Base-by-base conservation (phyloP, 495 filamentous ascomycete genomes). In the Neurospora intermedia region DNA sequence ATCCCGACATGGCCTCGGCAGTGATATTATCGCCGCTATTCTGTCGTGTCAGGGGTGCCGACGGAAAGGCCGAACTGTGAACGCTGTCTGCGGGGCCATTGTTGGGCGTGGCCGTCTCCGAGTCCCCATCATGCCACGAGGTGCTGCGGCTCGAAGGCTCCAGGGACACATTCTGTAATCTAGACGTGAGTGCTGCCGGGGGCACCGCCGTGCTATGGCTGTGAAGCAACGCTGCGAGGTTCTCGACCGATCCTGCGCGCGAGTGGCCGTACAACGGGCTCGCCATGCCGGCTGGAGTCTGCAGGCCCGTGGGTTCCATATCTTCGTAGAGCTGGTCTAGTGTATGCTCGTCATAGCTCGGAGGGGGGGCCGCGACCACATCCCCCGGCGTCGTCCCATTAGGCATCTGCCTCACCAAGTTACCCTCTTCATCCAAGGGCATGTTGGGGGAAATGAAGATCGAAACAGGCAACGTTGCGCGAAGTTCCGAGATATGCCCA, bases 391-490 rank as follows among this genome's bases (percentile, higher is more conserved):
- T 74, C 20, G 82, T 76, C 16, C 81, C 80, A 69, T 82, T 78
- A 7, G 86, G 85, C 1, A 84, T 81, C 72, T 88, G 85, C 69
- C 87, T 83, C 18, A 89, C 84, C 20, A 93, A 84, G 74, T 90
- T 90, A 71, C 94, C 93, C 74, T 94, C 87, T 23, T 95, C 92
- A 75, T 93, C 91, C 43, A 98, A 86, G 11, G 92, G 89, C 78
- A 96, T 88, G 77, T 93, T 92, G 18, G 96, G 96, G 15, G 96
- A 99, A 75, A 98, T 97, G 82, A 95, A 97, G 42, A 99, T 89
- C 41, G 91, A 91, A 41, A 99, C 87, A 4, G 94, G 93, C 35
- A 98, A 87, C 20, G 91, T 93, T 54, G 93, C 93, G 23, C 94
- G 92, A 69, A 98, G 88, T 88, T 98, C 94, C 69, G 94, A 97